These are phyloP conservation scores for Sugiyamaella japonica DNA, from an alignment of 1,139 yeast species.

Conservation along the genomic window DNA sequence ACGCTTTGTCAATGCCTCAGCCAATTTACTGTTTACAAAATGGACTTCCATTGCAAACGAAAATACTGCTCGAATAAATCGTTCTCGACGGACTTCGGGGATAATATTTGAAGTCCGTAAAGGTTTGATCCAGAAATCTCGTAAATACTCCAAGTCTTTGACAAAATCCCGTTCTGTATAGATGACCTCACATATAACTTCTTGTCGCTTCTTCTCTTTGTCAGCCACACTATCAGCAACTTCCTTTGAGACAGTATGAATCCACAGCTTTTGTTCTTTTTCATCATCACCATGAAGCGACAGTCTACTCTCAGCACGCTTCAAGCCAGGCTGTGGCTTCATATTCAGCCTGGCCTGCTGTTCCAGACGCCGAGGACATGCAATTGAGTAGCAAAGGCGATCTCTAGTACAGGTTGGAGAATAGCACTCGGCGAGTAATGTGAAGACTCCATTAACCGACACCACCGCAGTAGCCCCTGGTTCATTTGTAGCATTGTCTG, in stretches of 20 bases:
- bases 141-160: conserved; percentile 86
- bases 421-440: conserved; percentile 88
- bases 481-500: conserved; percentile 8
- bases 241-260: conserved; percentile 83
- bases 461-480: conserved; percentile 16
- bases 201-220: conserved; percentile 89
- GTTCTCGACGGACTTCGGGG: conserved; percentile 85
- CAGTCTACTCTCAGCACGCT: conserved; percentile 76
- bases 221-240: conserved; percentile 78
- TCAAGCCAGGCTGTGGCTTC: conserved; percentile 86
- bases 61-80: conserved; percentile 87
- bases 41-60: conserved; percentile 87
- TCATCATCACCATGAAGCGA: conserved; percentile 76
- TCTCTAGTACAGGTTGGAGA: conserved; percentile 95
- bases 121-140: conserved; percentile 94
- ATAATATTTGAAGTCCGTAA: conserved; percentile 81
- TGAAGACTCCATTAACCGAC: conserved; percentile 83
- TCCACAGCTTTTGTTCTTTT: conserved; percentile 89
- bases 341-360: conserved; percentile 90
- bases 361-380: conserved; percentile 95
- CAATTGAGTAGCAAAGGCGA: conserved; percentile 85
- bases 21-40: conserved; percentile 75
- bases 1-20: conserved; percentile 85
- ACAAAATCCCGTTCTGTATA: conserved; percentile 95
- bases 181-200: conserved; percentile 89